Evolutionary conservation across 441 rosid genomes (phyloP), one percentile per base, ranked within the genome.

Genomic region (Aleurites moluccanus): DNA sequence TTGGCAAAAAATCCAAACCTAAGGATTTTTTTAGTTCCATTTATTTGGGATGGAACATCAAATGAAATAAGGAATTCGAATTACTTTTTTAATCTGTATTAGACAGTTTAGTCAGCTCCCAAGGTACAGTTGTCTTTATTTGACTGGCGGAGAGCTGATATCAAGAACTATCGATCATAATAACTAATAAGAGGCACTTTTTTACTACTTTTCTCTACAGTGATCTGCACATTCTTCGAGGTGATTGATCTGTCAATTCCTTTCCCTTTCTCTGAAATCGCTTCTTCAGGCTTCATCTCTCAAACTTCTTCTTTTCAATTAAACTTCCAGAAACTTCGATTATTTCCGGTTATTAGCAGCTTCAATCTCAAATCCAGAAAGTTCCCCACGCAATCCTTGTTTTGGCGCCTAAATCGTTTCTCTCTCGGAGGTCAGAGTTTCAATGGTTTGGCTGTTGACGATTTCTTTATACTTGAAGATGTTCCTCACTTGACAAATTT

Each of bases 401-500:
- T 79, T 81, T 80, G 80, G 70, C 84, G 79, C 80, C 84, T 64
- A 25, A 80, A 78, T 66, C 40, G 28, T 40, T 70, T 21, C 21
- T 73, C 47, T 7, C 66, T 80, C 79, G 73, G 75, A 77, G 84
- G 84, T 78, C 89, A 77, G 38, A 27, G 56, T 75, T 82, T 80
- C 3, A 63, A 67, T 57, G 78, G 67, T 61, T 20, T 14, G 47
- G 14, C 52, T 10, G 69, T 69, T 30, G 82, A 75, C 25, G 79
- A 73, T 59, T 94, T 89, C 68, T 93, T 91, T 76, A 73, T 85
- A 61, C 86, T 91, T 35, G 95, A 91, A 65, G 98, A 91, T 73
- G 92, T 94, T 64, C 97, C 98, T 85, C 98, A 91, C 84, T 80
- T 94, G 79, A 89, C 91, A 50, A 75, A 83, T 16, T 92, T 88